phyloP scores from a whole-genome alignment of 2,329 filamentous ascomycete species.

The Fusarium sp. region DNA sequence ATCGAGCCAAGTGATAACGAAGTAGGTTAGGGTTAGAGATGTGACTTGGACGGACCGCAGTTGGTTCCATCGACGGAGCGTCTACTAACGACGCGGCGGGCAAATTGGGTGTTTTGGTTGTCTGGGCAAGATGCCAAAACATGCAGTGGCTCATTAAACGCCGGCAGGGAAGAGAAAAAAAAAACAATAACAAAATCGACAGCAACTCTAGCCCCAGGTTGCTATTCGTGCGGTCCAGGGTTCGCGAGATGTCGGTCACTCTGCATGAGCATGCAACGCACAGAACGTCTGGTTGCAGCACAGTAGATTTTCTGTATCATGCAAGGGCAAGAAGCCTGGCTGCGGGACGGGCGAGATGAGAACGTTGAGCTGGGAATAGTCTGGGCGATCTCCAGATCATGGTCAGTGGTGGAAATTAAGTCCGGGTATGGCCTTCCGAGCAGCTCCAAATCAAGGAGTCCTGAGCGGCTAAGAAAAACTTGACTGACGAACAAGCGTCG shows the following conservation, averaged over 20 bases:
- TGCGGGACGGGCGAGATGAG: constrained; percentile 4
- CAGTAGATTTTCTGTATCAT: constrained; percentile 1
- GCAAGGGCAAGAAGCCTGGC: constrained; percentile 3
- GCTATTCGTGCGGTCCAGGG: not conserved
- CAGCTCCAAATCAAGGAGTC: constrained; percentile 1
- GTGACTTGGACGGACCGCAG: not conserved
- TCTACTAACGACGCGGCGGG: constrained; percentile 7
- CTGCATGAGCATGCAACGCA: not conserved
- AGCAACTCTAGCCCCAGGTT: not conserved
- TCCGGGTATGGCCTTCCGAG: constrained; percentile 20
- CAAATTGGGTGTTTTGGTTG: constrained; percentile 14
- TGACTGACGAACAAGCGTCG: constrained; percentile 6
- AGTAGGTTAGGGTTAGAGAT: constrained; percentile 6
- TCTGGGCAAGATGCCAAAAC: constrained; percentile 3
- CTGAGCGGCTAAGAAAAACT: constrained; percentile 14
- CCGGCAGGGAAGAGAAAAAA: not conserved
- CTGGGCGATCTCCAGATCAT: constrained; percentile 29
- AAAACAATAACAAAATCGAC: not conserved
- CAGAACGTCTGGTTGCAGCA: not conserved
- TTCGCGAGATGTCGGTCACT: not conserved
- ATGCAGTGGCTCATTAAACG: not conserved
- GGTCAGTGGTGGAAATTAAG: constrained; percentile 43
- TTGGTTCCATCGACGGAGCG: constrained; percentile 7
- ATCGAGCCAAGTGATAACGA: not conserved
- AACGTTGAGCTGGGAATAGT: not conserved